phyloP scores from a whole-genome alignment of 352 stramenopile genomes.

The Globisporangium paroecandrum region DNA sequence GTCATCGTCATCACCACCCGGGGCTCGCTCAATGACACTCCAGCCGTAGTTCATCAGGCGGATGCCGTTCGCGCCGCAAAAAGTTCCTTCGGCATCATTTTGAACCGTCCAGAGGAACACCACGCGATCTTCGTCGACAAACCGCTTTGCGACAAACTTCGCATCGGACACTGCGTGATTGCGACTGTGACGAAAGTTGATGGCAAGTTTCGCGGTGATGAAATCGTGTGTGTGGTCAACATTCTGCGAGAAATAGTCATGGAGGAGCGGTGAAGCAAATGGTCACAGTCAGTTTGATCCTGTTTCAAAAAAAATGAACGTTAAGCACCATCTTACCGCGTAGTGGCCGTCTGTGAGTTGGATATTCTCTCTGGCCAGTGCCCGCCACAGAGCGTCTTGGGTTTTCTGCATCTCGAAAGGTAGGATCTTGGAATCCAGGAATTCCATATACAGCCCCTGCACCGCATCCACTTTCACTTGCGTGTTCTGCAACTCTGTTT shows the following conservation, averaged over 20 bases:
- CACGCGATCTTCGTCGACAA: slow-evolving; percentile 1
- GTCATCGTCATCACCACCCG: neutral
- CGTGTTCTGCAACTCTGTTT: neutral
- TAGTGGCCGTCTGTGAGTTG: slow-evolving; percentile 5
- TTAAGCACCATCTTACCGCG: neutral
- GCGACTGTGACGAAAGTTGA: slow-evolving; percentile 12
- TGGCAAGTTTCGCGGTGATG: neutral
- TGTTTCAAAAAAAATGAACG: neutral
- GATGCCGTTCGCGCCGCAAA: slow-evolving; percentile 1
- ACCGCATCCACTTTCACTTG: slow-evolving; percentile 4
- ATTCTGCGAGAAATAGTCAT: neutral
- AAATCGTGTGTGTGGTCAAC: slow-evolving; percentile 3
- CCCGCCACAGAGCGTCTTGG: slow-evolving; percentile 15
- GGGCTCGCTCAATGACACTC: slow-evolving; percentile 19
- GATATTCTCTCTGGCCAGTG: neutral
- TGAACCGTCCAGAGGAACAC: neutral
- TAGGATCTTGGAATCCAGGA: slow-evolving; percentile 18
- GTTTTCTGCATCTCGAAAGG: slow-evolving; percentile 15
- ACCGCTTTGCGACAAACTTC: slow-evolving; percentile 7
- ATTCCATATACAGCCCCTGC: slow-evolving; percentile 16
- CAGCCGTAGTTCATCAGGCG: slow-evolving; percentile 22
- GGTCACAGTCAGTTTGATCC: neutral
- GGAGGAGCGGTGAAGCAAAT: no score
- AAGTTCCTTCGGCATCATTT: neutral
- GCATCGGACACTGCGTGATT: slow-evolving; percentile 9